These are phyloP conservation scores for Marchantia polymorpha DNA, from an alignment of 225 moss, liverwort and hornwort genomes.

Conservation along the genomic window DNA sequence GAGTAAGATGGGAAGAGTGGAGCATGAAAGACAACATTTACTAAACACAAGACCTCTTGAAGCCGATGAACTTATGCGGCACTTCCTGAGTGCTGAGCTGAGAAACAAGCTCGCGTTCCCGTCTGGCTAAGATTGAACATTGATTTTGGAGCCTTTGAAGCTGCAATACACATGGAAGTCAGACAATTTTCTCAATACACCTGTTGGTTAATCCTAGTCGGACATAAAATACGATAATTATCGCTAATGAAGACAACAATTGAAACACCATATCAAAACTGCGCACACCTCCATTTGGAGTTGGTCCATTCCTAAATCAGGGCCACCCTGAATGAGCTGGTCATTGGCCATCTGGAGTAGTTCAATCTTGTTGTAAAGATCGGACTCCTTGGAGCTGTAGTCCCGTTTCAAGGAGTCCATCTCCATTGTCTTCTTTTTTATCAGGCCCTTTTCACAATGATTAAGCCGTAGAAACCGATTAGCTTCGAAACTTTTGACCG, in stretches of 20 bases:
- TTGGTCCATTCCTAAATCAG: constrained; percentile 82
- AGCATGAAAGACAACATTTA: constrained; percentile 2
- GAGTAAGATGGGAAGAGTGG: not conserved
- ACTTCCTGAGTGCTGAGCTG: constrained; percentile 75
- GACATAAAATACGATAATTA: too few relatives aligned
- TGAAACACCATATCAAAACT: not conserved
- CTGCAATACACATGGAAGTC: constrained; percentile 23
- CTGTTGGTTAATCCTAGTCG: too few relatives aligned
- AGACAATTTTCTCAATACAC: not conserved
- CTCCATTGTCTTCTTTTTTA: constrained; percentile 50
- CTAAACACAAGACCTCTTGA: constrained; percentile 64
- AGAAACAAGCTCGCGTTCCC: constrained; percentile 67
- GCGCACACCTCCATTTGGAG: constrained; percentile 72
- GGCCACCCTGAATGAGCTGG: constrained; percentile 69
- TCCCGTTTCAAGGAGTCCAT: constrained; percentile 60
- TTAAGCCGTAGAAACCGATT: too few relatives aligned
- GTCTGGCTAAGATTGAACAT: constrained; percentile 62
- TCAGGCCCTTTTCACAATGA: constrained; percentile 32
- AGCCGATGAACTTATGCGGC: constrained; percentile 76
- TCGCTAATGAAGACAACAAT: too few relatives aligned
- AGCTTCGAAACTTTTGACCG: too few relatives aligned
- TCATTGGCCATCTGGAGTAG: constrained; percentile 81
- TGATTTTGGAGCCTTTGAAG: constrained; percentile 80
- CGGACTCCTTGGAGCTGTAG: constrained; percentile 64
- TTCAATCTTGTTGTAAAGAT: constrained; percentile 71